Evolutionary conservation across 73 alveolate species (phyloP).

Genomic region (Tetrahymena malaccensis): DNA sequence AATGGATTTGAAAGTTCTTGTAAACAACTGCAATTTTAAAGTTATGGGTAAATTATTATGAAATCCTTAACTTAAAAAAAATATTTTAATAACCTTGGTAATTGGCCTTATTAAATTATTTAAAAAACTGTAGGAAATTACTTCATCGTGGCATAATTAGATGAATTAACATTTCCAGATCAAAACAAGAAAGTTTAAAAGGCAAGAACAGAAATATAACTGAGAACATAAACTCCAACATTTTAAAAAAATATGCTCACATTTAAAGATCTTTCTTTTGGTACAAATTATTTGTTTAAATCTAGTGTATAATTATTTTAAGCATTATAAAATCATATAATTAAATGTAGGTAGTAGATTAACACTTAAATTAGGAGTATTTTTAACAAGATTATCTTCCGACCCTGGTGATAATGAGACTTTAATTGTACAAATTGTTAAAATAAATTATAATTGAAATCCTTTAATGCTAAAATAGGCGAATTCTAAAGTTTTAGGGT

Average conservation of each 20-base stretch:
- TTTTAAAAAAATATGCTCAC: constrained; percentile 58
- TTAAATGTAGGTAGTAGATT: constrained; percentile 42
- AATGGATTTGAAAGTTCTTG: neutral
- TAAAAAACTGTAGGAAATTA: constrained; percentile 47
- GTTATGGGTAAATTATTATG: neutral
- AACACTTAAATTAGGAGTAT: constrained; percentile 60
- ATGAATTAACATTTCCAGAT: constrained; percentile 59
- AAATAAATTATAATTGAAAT: constrained; percentile 18
- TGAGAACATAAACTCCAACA: constrained; percentile 49
- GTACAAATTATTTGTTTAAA: neutral
- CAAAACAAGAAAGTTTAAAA: constrained; percentile 56
- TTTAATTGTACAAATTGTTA: constrained; percentile 15
- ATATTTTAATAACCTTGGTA: neutral
- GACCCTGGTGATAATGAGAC: constrained; percentile 49
- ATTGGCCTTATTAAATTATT: neutral
- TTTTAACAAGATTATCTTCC: constrained; percentile 43
- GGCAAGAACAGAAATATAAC: constrained; percentile 62
- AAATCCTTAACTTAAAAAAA: neutral
- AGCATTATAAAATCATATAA: neutral
- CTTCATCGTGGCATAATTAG: constrained; percentile 62
- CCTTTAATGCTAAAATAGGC: constrained; percentile 23
- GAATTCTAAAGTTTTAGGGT: constrained; percentile 57
- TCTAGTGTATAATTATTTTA: neutral
- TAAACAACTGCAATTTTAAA: neutral
- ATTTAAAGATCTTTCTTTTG: constrained; percentile 55